Conservation (phyloP, 495 filamentous ascomycete species). For the Collariella sp. region DNA sequence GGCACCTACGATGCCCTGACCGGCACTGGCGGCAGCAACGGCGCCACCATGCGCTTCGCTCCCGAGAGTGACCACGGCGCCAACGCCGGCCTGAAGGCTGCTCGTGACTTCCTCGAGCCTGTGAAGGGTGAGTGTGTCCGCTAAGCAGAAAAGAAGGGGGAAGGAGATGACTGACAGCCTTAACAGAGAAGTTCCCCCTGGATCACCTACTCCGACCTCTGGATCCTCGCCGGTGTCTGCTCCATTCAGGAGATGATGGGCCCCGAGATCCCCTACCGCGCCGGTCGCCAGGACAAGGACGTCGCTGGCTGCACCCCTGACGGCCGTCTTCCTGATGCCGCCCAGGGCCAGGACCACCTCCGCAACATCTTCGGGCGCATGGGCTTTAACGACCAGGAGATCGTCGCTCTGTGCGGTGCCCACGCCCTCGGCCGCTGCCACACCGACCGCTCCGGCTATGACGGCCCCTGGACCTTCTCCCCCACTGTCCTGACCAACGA, state of each 20-base stretch:
- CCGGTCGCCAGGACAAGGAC: slow-evolving; percentile 77
- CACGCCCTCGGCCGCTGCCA: slow-evolving; percentile 94
- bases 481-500: slow-evolving; percentile 93
- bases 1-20: slow-evolving; percentile 87
- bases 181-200: slow-evolving; percentile 72
- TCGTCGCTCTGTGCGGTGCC: slow-evolving; percentile 81
- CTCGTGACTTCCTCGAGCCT: slow-evolving; percentile 86
- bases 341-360: slow-evolving; percentile 73
- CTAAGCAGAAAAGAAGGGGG: background rate
- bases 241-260: slow-evolving; percentile 95
- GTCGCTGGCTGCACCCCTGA: slow-evolving; percentile 86
- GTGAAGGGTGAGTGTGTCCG: slow-evolving; percentile 55
- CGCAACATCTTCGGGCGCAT: slow-evolving; percentile 92
- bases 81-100: slow-evolving; percentile 81
- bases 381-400: slow-evolving; percentile 97
- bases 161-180: slow-evolving; percentile 26
- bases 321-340: slow-evolving; percentile 85
- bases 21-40: slow-evolving; percentile 86
- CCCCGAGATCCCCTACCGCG: slow-evolving; percentile 79
- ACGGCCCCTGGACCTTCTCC: slow-evolving; percentile 93
- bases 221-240: slow-evolving; percentile 80
- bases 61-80: slow-evolving; percentile 90
- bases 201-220: slow-evolving; percentile 94
- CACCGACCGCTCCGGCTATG: slow-evolving; percentile 77
- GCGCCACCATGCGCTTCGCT: slow-evolving; percentile 94